A percentile compares a stretch with the other conserved stretches of the same genome.
Conservation (phyloP, 768 basidiomycete genomes). For the Lactifluus piperatus region DNA sequence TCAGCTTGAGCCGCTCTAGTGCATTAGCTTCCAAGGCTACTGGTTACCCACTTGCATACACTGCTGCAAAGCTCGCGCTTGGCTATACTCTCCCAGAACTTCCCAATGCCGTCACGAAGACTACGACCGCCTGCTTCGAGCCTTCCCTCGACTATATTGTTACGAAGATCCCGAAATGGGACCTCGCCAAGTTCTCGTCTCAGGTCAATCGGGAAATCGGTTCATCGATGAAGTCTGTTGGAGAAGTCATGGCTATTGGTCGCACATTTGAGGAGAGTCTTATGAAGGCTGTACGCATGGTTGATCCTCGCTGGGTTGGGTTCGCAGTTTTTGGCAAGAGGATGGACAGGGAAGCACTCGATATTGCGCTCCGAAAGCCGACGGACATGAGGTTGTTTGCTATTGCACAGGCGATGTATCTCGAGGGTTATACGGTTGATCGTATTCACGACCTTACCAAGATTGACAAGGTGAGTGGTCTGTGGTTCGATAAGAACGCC, state of each 20-base stretch:
- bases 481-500: background rate
- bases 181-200: constrained; percentile 91
- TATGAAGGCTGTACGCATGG: constrained; percentile 96
- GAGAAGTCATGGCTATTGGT: constrained; percentile 99
- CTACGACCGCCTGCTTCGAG: constrained; percentile 98
- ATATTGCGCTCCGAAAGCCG: constrained; percentile 67
- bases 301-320: constrained; percentile 93
- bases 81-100: constrained; percentile 96
- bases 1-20: constrained; percentile 66
- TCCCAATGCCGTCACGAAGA: constrained; percentile 98
- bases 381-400: constrained; percentile 97
- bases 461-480: constrained; percentile 76
- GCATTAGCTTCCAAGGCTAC: constrained; percentile 98
- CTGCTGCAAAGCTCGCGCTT: constrained; percentile 96
- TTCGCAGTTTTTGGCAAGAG: constrained; percentile 92
- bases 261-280: constrained; percentile 98
- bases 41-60: constrained; percentile 97
- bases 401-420: constrained; percentile 96
- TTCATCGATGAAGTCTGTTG: constrained; percentile 98
- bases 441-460: constrained; percentile 88
- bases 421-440: constrained; percentile 85
- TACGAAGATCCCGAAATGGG: constrained; percentile 99
- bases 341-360: constrained; percentile 53
- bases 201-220: constrained; percentile 94
- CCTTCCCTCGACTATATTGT: constrained; percentile 99